Evolutionary conservation across 371 early-diverging fungal genomes (phyloP).

Genomic region (Mucor plumbeus): DNA sequence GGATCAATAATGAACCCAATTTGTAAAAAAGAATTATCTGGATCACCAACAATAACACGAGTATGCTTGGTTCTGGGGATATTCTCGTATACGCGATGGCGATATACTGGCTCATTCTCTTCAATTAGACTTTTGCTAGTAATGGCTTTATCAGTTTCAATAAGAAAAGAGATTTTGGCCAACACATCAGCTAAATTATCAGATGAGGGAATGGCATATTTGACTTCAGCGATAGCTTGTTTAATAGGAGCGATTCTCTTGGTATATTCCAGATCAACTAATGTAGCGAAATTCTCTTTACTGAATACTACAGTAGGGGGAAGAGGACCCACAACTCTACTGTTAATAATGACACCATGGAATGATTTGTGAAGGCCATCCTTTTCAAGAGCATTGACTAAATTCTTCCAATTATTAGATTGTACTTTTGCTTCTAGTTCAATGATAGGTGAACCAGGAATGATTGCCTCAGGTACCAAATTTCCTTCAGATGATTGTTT

Average conservation of each 20-base stretch:
- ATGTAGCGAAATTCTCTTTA: conserved; percentile 52
- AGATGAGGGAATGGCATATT: background rate
- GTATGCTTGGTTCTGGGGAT: conserved; percentile 23
- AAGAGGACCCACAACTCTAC: conserved; percentile 61
- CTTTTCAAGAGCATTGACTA: conserved; percentile 18
- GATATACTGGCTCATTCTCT: conserved; percentile 16
- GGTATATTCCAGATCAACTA: conserved; percentile 52
- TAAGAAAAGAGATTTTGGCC: conserved; percentile 25
- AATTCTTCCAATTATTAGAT: conserved; percentile 23
- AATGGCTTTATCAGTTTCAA: conserved; percentile 37
- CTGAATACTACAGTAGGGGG: conserved; percentile 39
- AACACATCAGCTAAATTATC: conserved; percentile 28
- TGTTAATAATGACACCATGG: conserved; percentile 41
- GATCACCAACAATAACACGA: conserved; percentile 42
- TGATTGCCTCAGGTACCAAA: conserved; percentile 18
- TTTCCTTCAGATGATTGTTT: background rate
- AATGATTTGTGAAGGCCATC: conserved; percentile 33
- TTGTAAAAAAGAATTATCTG: conserved; percentile 52
- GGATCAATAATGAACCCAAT: conserved; percentile 81
- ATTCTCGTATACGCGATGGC: conserved; percentile 35
- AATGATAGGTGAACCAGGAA: conserved; percentile 46
- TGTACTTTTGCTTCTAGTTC: conserved; percentile 27
- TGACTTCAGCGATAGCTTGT: conserved; percentile 29
- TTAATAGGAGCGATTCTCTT: conserved; percentile 44
- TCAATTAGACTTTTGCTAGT: conserved; percentile 21